A percentile compares a stretch with the other conserved stretches of the same genome.
phyloP scores from a whole-genome alignment of 2,329 filamentous ascomycete species.

The Whalleya microplaca region DNA sequence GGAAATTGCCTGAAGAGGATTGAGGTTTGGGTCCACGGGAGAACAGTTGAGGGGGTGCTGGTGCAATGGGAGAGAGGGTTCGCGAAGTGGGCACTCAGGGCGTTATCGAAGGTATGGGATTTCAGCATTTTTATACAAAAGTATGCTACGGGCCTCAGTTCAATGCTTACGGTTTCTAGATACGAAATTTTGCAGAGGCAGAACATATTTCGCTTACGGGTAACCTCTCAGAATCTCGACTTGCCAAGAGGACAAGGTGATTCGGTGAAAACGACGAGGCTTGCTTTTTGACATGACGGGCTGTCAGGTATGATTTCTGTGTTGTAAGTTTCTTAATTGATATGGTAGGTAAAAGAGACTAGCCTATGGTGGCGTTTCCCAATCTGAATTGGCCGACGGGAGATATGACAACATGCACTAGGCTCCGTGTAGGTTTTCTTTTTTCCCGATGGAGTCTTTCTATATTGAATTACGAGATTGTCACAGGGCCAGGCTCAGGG shows the following conservation, averaged over 20 bases:
- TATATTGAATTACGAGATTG: no score
- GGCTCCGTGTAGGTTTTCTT: no score
- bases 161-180: neutral
- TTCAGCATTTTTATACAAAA: neutral
- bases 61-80: neutral
- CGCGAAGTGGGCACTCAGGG: neutral
- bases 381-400: neutral
- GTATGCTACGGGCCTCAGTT: neutral
- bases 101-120: neutral
- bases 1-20: slow-evolving; percentile 17
- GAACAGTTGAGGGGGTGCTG: neutral
- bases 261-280: neutral
- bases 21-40: neutral
- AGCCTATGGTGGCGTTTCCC: no score
- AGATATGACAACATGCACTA: neutral
- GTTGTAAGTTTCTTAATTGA: neutral
- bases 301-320: neutral
- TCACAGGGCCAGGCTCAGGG: no score
- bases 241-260: neutral
- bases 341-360: neutral
- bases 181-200: neutral
- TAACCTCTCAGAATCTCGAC: neutral
- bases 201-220: neutral
- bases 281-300: neutral
- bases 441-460: no score